Evolutionary conservation across 2,329 filamentous ascomycete species (phyloP).

Genomic region (Fusarium sp.): DNA sequence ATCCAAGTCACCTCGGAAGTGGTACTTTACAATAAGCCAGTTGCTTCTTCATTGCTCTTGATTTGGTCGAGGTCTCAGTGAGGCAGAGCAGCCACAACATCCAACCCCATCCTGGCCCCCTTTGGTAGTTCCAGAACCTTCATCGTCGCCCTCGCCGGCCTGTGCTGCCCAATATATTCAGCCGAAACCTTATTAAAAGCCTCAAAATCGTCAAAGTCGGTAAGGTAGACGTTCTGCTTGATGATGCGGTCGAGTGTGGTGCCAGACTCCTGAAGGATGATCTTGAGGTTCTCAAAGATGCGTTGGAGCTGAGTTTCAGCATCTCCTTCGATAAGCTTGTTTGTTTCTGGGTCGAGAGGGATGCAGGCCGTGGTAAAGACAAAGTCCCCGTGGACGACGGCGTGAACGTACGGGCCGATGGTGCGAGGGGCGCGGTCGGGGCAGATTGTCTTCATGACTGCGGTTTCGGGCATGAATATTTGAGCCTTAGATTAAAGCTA

Average conservation of each 20-base stretch:
- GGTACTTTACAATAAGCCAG: neutral
- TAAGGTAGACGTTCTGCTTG: neutral
- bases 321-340: neutral
- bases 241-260: neutral
- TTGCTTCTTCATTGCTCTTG: neutral
- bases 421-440: neutral
- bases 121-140: neutral
- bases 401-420: neutral
- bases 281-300: neutral
- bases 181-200: neutral
- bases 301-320: neutral
- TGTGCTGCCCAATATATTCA: neutral
- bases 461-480: neutral
- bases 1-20: neutral
- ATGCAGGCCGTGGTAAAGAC: neutral
- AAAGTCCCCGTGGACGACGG: neutral
- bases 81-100: neutral
- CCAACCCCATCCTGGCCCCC: neutral
- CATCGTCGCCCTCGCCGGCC: neutral
- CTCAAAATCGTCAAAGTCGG: neutral
- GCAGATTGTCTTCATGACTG: neutral
- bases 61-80: neutral
- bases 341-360: neutral
- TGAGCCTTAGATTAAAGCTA: neutral
- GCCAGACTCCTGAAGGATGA: neutral